Evolutionary conservation across 2,329 filamentous ascomycete species (phyloP).

Genomic region (Aphanoascus verrucosus): DNA sequence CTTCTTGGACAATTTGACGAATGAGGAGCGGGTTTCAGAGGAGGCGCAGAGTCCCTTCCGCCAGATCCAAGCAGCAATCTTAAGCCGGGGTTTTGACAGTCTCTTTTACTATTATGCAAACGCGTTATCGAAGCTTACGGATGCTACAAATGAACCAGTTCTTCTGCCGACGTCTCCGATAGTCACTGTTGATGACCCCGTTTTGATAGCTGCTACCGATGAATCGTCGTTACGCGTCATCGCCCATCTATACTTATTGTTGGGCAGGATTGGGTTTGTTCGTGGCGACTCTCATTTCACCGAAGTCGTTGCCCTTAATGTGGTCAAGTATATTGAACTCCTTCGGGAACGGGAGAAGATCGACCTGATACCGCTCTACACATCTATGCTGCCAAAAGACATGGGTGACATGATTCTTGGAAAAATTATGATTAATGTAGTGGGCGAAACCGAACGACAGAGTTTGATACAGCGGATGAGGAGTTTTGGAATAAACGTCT

Average conservation of each 20-base stretch:
- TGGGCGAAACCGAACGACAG: constrained; percentile 53
- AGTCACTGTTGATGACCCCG: constrained; percentile 41
- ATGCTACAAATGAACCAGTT: constrained; percentile 20
- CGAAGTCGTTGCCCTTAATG: constrained; percentile 52
- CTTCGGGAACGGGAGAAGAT: constrained; percentile 62
- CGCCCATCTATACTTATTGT: constrained; percentile 55
- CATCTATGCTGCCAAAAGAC: constrained; percentile 58
- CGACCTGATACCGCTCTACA: constrained; percentile 77
- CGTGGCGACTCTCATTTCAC: constrained; percentile 44
- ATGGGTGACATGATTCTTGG: constrained; percentile 62
- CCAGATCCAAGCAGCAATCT: constrained; percentile 35
- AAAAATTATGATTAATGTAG: constrained; percentile 63
- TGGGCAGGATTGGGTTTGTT: constrained; percentile 49
- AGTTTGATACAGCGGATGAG: constrained; percentile 64
- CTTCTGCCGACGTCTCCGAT: constrained; percentile 32
- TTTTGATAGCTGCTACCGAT: constrained; percentile 32
- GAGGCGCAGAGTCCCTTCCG: constrained; percentile 37
- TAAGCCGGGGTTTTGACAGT: constrained; percentile 32
- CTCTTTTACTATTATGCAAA: constrained; percentile 35
- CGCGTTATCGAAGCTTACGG: constrained; percentile 30
- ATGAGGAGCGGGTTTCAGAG: constrained; percentile 27
- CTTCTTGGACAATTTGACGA: constrained; percentile 29
- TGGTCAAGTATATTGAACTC: constrained; percentile 72
- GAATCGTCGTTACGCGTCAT: constrained; percentile 57
- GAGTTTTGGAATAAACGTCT: constrained; percentile 60